Conservation (phyloP, 2,329 filamentous ascomycete species). For the Colletotrichum theobromicola region DNA sequence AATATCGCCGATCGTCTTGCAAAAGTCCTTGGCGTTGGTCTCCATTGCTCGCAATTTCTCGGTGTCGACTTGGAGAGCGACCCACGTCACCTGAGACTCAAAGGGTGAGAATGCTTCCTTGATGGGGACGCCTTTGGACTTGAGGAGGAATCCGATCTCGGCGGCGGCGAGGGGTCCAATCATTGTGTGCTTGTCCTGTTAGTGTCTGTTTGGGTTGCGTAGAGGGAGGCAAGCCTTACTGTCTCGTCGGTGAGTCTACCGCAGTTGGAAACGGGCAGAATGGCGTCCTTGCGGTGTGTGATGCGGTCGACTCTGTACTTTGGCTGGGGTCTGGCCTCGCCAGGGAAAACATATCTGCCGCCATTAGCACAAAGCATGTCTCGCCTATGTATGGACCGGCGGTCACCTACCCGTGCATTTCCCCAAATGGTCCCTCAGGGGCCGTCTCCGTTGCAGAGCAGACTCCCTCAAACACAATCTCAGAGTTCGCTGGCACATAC, state of each 20-base stretch:
- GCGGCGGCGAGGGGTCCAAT: conserved; percentile 48
- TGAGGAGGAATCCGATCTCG: conserved; percentile 42
- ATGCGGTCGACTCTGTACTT: conserved; percentile 49
- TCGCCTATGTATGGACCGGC: rapidly evolving
- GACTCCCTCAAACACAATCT: conserved; percentile 57
- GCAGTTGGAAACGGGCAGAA: conserved; percentile 52
- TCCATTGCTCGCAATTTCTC: conserved; percentile 61
- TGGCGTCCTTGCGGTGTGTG: conserved; percentile 51
- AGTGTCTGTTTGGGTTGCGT: rapidly evolving
- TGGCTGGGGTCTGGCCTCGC: conserved; percentile 29
- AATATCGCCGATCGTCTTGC: conserved; percentile 44
- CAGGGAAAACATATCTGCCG: conserved; percentile 30
- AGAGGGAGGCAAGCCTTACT: background rate
- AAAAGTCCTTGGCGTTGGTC: conserved; percentile 45
- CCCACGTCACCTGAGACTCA: conserved; percentile 54
- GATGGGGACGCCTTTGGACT: conserved; percentile 44
- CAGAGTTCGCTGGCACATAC: conserved; percentile 51
- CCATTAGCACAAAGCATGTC: conserved; percentile 1
- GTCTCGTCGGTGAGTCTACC: conserved; percentile 51
- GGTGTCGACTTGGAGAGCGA: conserved; percentile 60
- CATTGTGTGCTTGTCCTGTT: conserved; percentile 28
- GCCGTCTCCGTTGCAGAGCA: conserved; percentile 47
- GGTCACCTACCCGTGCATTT: conserved; percentile 31
- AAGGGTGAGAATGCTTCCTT: conserved; percentile 48
- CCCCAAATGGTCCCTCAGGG: conserved; percentile 55